These are phyloP conservation scores for Alternaria brassicicola DNA, from an alignment of 2,329 filamentous ascomycete species.

Conservation along the genomic window DNA sequence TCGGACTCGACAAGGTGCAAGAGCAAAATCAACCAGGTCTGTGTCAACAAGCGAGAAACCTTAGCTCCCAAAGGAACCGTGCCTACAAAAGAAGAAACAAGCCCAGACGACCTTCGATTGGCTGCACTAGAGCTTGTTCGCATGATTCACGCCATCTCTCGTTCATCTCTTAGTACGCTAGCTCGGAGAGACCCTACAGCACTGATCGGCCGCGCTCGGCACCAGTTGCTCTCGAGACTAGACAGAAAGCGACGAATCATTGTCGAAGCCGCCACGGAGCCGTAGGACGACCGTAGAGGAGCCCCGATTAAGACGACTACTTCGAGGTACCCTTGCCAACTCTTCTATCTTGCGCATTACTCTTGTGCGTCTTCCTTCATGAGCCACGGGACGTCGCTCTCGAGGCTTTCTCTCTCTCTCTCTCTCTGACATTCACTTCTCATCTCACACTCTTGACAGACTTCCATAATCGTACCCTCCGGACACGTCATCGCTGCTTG, in stretches of 20 bases:
- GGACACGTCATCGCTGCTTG: constrained; percentile 12
- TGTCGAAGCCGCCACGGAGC: constrained; percentile 24
- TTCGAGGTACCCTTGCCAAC: constrained; percentile 23
- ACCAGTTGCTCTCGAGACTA: constrained; percentile 39
- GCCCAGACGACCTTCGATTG: constrained; percentile 21
- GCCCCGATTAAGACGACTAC: constrained; percentile 22
- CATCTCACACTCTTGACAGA: constrained; percentile 11
- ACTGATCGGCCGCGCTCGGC: constrained; percentile 35
- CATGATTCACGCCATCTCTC: constrained; percentile 33
- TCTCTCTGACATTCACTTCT: constrained; percentile 14
- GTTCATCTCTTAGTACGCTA: constrained; percentile 32
- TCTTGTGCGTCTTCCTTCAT: constrained; percentile 16
- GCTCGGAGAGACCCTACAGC: constrained; percentile 35
- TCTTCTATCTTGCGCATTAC: constrained; percentile 22
- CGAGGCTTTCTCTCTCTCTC: constrained; percentile 10
- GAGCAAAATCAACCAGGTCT: constrained; percentile 2
- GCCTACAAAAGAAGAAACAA: constrained; percentile 14
- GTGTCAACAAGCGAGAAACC: constrained; percentile 7
- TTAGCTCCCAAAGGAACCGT: constrained; percentile 4
- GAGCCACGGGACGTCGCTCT: constrained; percentile 16
- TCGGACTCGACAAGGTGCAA: constrained; percentile 3
- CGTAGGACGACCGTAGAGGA: constrained; percentile 39
- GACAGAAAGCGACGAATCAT: constrained; percentile 27
- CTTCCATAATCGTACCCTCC: constrained; percentile 6
- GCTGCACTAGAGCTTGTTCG: constrained; percentile 25